Conservation (phyloP, 2,329 filamentous ascomycete species). For the Cladosporium sphaerospermum region DNA sequence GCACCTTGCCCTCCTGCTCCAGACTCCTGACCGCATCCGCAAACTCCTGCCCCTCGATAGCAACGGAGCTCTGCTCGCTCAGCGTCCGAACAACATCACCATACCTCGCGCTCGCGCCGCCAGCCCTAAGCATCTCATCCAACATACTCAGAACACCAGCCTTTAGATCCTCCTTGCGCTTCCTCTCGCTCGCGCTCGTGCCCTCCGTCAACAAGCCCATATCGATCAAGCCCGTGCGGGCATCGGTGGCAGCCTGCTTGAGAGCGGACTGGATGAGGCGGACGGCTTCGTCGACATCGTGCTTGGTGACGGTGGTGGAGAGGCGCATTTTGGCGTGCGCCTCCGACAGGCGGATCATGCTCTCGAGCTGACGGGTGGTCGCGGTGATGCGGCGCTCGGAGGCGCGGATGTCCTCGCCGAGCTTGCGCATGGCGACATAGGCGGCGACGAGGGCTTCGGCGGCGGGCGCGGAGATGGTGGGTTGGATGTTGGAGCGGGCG, state of each 20-base stretch:
- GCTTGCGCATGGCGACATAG: slow-evolving; percentile 91
- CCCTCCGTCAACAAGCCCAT: slow-evolving; percentile 94
- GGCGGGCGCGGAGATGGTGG: slow-evolving; percentile 70
- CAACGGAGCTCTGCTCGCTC: slow-evolving; percentile 60
- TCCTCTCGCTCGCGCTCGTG: slow-evolving; percentile 80
- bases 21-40: slow-evolving; percentile 70
- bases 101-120: slow-evolving; percentile 64
- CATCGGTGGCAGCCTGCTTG: slow-evolving; percentile 94
- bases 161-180: slow-evolving; percentile 78
- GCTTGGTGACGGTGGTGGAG: slow-evolving; percentile 63
- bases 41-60: slow-evolving; percentile 75
- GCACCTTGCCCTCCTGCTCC: slow-evolving; percentile 78
- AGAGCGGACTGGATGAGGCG: slow-evolving; percentile 88
- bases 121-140: slow-evolving; percentile 68
- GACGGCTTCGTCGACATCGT: slow-evolving; percentile 84
- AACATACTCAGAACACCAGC: slow-evolving; percentile 66
- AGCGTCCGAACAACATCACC: slow-evolving; percentile 70
- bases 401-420: slow-evolving; percentile 65
- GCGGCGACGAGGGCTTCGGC: slow-evolving; percentile 76
- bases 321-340: slow-evolving; percentile 98
- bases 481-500: slow-evolving; percentile 79
- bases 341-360: slow-evolving; percentile 94
- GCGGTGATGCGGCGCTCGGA: slow-evolving; percentile 95
- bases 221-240: slow-evolving; percentile 84
- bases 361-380: slow-evolving; percentile 92